Evolutionary conservation across 306 rosid species (phyloP).

Genomic region (Dryas drummondii): DNA sequence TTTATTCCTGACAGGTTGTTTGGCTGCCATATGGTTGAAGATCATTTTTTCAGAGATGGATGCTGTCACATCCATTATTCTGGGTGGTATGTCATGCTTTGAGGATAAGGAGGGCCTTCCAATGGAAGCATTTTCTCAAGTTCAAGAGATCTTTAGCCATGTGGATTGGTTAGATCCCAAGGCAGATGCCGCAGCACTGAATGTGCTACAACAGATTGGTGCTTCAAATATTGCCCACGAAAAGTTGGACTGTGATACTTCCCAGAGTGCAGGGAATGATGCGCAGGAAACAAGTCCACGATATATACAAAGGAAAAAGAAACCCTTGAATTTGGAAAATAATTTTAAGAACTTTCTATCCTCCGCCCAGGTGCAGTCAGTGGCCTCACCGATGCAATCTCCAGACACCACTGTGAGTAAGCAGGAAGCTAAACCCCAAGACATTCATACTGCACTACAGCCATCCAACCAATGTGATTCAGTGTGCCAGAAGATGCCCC

Average conservation of each 20-base stretch:
- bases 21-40: conserved; percentile 51
- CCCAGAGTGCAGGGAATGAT: conserved; percentile 30
- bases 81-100: conserved; percentile 51
- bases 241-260: conserved; percentile 41
- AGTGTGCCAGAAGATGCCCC: conserved; percentile 24
- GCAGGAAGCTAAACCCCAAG: conserved; percentile 34
- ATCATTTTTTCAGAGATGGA: conserved; percentile 92
- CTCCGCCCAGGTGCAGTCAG: conserved; percentile 19
- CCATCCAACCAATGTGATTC: conserved; percentile 9
- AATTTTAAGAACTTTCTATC: conserved; percentile 21
- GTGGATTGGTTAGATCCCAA: conserved; percentile 87
- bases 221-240: conserved; percentile 46
- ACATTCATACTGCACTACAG: not conserved
- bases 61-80: conserved; percentile 57
- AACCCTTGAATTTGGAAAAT: conserved; percentile 18
- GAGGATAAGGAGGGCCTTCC: conserved; percentile 94
- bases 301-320: conserved; percentile 32
- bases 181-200: conserved; percentile 63
- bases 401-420: conserved; percentile 23
- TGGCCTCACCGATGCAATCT: conserved; percentile 41
- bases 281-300: conserved; percentile 40
- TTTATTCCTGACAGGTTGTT: conserved; percentile 25
- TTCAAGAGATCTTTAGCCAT: conserved; percentile 81
- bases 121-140: conserved; percentile 87
- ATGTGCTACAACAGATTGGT: conserved; percentile 67